Evolutionary conservation across 352 stramenopile species (phyloP).

Genomic region (Phytophthora pisi): DNA sequence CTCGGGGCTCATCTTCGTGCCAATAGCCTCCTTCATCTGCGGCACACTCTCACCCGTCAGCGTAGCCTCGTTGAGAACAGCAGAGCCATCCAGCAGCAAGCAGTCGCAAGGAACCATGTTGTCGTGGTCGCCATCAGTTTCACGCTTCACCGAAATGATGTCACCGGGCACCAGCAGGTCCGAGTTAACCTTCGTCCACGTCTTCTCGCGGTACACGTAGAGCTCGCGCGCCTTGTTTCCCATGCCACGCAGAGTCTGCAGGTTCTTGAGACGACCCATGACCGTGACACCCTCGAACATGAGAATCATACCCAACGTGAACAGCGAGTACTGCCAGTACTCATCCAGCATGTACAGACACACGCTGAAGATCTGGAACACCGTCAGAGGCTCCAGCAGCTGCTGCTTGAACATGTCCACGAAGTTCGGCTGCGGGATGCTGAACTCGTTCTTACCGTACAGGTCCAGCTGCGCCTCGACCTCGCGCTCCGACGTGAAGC

Average conservation of each 20-base stretch:
- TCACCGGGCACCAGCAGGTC: constrained; percentile 93
- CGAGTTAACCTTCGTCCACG: constrained; percentile 86
- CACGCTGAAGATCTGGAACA: constrained; percentile 99
- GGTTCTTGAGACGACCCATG: constrained; percentile 94
- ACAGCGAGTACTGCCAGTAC: constrained; percentile 99
- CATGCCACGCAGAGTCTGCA: constrained; percentile 96
- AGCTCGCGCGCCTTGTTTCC: constrained; percentile 87
- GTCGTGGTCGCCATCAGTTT: constrained; percentile 79
- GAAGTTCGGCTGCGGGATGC: constrained; percentile 95
- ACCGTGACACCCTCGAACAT: constrained; percentile 98
- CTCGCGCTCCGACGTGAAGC: constrained; percentile 50
- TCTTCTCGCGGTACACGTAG: constrained; percentile 90
- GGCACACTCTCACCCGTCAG: constrained; percentile 98
- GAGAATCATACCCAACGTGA: constrained; percentile 98
- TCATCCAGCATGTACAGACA: constrained; percentile 99
- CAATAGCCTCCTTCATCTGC: constrained; percentile 97
- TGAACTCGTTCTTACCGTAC: constrained; percentile 93
- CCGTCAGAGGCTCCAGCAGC: constrained; percentile 97
- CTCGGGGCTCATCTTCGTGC: constrained; percentile 72
- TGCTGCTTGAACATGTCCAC: constrained; percentile 97
- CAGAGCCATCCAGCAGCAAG: constrained; percentile 94
- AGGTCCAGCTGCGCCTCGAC: constrained; percentile 62
- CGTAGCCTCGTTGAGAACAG: constrained; percentile 99
- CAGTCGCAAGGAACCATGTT: constrained; percentile 95
- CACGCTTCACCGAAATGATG: constrained; percentile 92